phyloP scores from a whole-genome alignment of 2,329 filamentous ascomycete species.

The Arthrinium phaeospermum region DNA sequence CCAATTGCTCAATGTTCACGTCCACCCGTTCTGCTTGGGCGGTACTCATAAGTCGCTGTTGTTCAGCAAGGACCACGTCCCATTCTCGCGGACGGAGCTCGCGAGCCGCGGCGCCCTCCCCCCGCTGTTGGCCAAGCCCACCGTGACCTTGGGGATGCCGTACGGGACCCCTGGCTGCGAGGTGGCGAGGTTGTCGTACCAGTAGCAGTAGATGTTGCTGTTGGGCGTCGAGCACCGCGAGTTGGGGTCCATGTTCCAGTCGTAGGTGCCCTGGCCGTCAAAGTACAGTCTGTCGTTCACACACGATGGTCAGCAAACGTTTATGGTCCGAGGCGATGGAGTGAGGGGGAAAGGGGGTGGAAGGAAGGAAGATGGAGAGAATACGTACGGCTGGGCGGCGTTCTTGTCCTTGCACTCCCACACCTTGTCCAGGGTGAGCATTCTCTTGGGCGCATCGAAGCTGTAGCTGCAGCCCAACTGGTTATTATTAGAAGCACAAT shows the following conservation, averaged over 20 bases:
- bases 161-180: background rate
- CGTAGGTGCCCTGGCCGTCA: background rate
- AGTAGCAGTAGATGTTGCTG: background rate
- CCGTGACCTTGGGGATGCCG: constrained; percentile 10
- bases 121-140: background rate
- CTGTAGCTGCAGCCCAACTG: background rate
- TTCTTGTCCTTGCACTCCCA: constrained; percentile 2
- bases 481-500: background rate
- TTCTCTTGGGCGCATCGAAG: constrained; percentile 1
- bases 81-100: background rate
- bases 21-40: background rate
- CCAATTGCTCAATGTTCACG: too few relatives aligned
- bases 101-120: background rate
- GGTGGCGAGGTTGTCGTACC: background rate
- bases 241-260: constrained; percentile 5
- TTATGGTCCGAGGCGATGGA: background rate
- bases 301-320: background rate
- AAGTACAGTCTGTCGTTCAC: constrained; percentile 3
- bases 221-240: background rate
- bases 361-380: background rate
- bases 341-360: background rate
- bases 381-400: background rate
- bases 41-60: background rate
- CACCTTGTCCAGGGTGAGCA: constrained; percentile 2
- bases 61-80: background rate